A percentile compares a stretch with the other conserved stretches of the same genome.
Evolutionary conservation across 495 filamentous ascomycete species (phyloP).

Genomic region (Trichocladium uniseriatum): DNA sequence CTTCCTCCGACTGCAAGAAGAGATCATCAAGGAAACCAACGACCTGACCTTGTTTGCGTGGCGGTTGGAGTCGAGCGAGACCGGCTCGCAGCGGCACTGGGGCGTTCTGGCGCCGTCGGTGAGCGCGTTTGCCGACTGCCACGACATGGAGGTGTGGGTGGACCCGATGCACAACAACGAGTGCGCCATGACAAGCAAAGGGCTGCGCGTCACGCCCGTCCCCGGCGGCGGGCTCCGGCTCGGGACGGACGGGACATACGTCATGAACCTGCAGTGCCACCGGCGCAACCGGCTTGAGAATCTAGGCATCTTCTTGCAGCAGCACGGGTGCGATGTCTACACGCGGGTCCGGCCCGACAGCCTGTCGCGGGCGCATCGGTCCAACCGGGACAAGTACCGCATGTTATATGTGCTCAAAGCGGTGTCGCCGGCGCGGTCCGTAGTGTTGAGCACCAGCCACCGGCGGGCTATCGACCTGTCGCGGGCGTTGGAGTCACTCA

Average conservation of each 20-base stretch:
- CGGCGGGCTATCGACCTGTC: slow-evolving; percentile 11
- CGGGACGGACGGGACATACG: slow-evolving; percentile 6
- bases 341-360: slow-evolving; percentile 8
- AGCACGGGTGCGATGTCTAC: slow-evolving; percentile 19
- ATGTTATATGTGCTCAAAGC: slow-evolving; percentile 14
- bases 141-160: not conserved
- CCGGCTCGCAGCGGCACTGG: not conserved
- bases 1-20: not conserved
- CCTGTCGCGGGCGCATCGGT: not conserved
- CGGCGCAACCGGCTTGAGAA: not conserved
- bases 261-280: slow-evolving; percentile 14
- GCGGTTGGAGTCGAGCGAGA: not conserved
- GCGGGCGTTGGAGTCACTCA: not conserved
- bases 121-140: not conserved
- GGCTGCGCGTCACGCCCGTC: slow-evolving; percentile 4
- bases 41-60: not conserved
- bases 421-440: slow-evolving; percentile 12
- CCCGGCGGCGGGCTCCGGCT: slow-evolving; percentile 2
- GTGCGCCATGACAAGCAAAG: not conserved
- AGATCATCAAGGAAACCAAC: not conserved
- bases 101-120: not conserved
- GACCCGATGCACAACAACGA: not conserved
- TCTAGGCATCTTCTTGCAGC: slow-evolving; percentile 13
- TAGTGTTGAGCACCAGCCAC: slow-evolving; percentile 10
- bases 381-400: slow-evolving; percentile 1